Evolutionary conservation across 2,329 filamentous ascomycete genomes (phyloP), one percentile per base, ranked within the genome.

Genomic region (Aspergillus sclerotialis): DNA sequence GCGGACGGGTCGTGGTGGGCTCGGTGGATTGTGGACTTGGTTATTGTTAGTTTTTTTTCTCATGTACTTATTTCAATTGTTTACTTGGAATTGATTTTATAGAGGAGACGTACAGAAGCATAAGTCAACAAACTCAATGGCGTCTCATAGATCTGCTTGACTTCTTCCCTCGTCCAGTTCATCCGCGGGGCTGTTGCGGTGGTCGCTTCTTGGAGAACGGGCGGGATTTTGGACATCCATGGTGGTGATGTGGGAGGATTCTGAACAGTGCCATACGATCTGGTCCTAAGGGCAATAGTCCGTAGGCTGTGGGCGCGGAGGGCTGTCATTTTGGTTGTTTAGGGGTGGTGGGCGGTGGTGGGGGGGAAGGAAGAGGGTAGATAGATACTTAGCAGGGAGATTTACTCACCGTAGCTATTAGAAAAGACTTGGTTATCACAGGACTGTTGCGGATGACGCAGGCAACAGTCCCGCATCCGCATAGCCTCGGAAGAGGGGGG

Each of bases 1-100:
- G 85, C 80, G 30, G 80, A 72, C 5, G 88, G 84, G 53, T 84
- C 76, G 65, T 94, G 88, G 68, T 93, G 93, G 49, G 82, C 81
- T 29, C 86, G 80, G 63, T 94, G 88, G 37, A 94, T 68, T 23
- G 73, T 75, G 45, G 77, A 79, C 86, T 92, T n/a, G n/a, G n/a
- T n/a, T n/a, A n/a, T n/a, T n/a, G n/a, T n/a, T n/a, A n/a, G n/a
- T n/a, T n/a, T n/a, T n/a, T n/a, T n/a, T n/a, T n/a, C n/a, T n/a
- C n/a, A n/a, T n/a, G n/a, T n/a, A n/a, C n/a, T n/a, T n/a, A n/a
- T n/a, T n/a, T n/a, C n/a, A n/a, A n/a, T 45, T n/a, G 10, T 3
- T 8, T 28, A 30, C 27, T 36, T 42, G 26, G n/a, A 24, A 24
- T 8, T 24, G 23, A 24, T n/a, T 9, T 24, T 14, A 30, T 16